Percentiles rank a stretch among this genome's conserved stretches.
Evolutionary conservation across 352 stramenopile species (phyloP).

Genomic region (Globisporangium polare): DNA sequence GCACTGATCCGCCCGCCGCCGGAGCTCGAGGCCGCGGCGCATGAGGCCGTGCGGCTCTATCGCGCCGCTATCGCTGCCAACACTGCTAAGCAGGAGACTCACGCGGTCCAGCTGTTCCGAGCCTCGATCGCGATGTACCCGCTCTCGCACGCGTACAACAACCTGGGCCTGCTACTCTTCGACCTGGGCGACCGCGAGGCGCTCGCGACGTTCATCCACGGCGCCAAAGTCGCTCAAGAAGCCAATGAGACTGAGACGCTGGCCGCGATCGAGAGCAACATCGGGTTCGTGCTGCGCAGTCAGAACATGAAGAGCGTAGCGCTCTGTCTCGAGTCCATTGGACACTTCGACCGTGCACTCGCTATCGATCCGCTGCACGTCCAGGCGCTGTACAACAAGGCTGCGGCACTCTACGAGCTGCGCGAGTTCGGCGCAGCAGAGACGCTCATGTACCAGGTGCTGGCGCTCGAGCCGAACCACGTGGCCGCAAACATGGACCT

Average conservation of each 20-base stretch:
- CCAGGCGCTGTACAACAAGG: conserved; percentile 70
- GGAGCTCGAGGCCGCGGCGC: neutral
- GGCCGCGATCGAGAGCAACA: conserved; percentile 67
- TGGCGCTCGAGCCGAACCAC: conserved; percentile 41
- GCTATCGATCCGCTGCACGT: conserved; percentile 29
- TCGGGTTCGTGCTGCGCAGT: conserved; percentile 50
- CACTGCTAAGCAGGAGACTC: conserved; percentile 8
- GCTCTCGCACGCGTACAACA: conserved; percentile 69
- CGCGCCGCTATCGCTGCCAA: conserved; percentile 11
- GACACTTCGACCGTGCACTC: conserved; percentile 58
- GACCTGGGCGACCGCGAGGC: conserved; percentile 25
- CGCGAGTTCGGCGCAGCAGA: conserved; percentile 31
- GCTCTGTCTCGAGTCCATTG: conserved; percentile 43
- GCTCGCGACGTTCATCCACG: conserved; percentile 35
- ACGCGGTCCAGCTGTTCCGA: conserved; percentile 34
- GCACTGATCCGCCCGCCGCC: neutral
- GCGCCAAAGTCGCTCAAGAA: conserved; percentile 25
- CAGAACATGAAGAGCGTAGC: conserved; percentile 27
- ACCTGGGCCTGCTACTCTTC: conserved; percentile 63
- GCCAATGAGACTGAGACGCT: conserved; percentile 35
- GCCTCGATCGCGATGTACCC: conserved; percentile 46
- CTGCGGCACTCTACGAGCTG: conserved; percentile 42
- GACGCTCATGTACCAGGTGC: conserved; percentile 29
- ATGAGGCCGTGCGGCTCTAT: conserved; percentile 28
- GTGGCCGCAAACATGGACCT: conserved; percentile 40